Conservation (phyloP, 2,329 filamentous ascomycete species). For the Fusarium sp. region DNA sequence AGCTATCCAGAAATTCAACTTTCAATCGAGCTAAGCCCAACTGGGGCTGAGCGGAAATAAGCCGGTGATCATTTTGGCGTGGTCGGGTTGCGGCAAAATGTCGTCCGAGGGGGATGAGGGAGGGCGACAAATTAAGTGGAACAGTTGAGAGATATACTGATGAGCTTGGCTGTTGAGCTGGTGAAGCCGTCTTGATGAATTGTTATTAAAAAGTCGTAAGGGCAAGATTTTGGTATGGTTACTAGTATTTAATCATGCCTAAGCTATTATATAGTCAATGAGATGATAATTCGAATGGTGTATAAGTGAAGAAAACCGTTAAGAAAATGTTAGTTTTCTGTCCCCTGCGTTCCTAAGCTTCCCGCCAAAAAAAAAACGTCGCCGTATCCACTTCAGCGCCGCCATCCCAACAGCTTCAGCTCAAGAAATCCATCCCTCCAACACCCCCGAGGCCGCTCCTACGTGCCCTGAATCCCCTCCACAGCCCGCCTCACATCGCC, state of each 20-base stretch:
- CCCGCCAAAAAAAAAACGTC: constrained; percentile 50
- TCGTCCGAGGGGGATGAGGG: constrained; percentile 23
- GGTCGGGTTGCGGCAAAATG: constrained; percentile 36
- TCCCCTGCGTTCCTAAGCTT: constrained; percentile 13
- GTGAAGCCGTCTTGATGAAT: background rate
- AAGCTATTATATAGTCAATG: background rate
- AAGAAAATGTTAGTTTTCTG: constrained; percentile 5
- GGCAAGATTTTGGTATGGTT: background rate
- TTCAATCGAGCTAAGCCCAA: constrained; percentile 15
- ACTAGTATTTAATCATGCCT: background rate
- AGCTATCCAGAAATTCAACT: constrained; percentile 38
- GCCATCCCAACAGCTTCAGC: constrained; percentile 49
- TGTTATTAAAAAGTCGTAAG: background rate
- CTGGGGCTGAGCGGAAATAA: constrained; percentile 28
- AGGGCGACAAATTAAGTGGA: constrained; percentile 22
- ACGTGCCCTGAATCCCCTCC: constrained; percentile 33
- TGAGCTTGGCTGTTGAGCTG: background rate
- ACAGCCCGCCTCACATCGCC: constrained; percentile 20
- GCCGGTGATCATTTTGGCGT: constrained; percentile 8
- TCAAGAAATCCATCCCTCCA: constrained; percentile 37
- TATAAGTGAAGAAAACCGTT: background rate
- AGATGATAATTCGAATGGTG: background rate
- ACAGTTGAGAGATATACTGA: constrained; percentile 23
- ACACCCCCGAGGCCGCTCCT: constrained; percentile 39
- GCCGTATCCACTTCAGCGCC: constrained; percentile 44